Conservation (phyloP, 2,329 filamentous ascomycete species). For the Phoma sp. region DNA sequence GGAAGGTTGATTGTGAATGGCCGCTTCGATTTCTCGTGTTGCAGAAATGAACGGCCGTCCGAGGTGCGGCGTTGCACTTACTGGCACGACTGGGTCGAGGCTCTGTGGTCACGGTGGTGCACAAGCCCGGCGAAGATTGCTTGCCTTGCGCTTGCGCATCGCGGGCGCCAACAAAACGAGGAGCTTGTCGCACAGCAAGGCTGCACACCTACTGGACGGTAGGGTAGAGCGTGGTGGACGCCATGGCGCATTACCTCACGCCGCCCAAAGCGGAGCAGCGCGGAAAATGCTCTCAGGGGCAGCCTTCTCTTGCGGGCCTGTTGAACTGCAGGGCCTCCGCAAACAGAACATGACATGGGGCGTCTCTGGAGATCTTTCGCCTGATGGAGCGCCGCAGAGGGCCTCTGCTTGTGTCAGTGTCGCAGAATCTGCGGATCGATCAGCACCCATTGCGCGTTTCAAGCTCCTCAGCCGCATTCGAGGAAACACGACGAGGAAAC, state of each 20-base stretch:
- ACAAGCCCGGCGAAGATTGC: conserved; percentile 34
- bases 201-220: not conserved
- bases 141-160: conserved; percentile 16
- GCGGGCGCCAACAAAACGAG: conserved; percentile 18
- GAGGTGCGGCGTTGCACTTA: conserved; percentile 12
- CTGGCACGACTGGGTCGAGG: conserved; percentile 29
- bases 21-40: conserved; percentile 42
- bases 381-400: conserved; percentile 5
- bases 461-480: conserved; percentile 6
- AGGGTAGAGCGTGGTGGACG: not conserved
- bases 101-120: conserved; percentile 2
- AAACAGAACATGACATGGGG: conserved; percentile 14
- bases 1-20: conserved; percentile 36
- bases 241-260: conserved; percentile 2
- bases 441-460: conserved; percentile 14
- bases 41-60: conserved; percentile 37
- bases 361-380: conserved; percentile 17
- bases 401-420: conserved; percentile 16
- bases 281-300: conserved; percentile 8
- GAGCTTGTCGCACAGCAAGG: conserved; percentile 16
- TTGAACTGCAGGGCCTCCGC: conserved; percentile 19
- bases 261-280: conserved; percentile 1
- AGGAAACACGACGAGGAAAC: conserved; percentile 10
- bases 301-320: conserved; percentile 12
- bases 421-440: conserved; percentile 15